Evolutionary conservation across 192 early-diverging fungal species (phyloP).

Genomic region (Fimicolochytrium jonesii): DNA sequence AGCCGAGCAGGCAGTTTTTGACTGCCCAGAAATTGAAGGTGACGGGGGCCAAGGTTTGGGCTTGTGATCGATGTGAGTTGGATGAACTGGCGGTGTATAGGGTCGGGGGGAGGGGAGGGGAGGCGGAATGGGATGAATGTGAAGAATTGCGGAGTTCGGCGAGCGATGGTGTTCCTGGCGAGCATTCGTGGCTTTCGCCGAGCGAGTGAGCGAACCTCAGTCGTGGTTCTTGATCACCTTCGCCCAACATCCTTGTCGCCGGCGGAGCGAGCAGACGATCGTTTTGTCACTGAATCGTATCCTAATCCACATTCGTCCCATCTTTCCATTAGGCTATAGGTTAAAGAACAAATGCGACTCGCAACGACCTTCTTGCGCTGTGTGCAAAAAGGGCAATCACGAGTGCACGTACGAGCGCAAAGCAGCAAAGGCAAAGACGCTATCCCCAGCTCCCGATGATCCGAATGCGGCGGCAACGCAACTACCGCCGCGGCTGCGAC

Average conservation of each 20-base stretch:
- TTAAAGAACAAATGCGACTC: constrained; percentile 22
- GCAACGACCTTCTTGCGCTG: constrained; percentile 1
- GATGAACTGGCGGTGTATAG: too few species aligned
- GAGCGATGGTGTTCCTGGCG: too few species aligned
- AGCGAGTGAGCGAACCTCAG: too few species aligned
- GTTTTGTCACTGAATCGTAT: background rate
- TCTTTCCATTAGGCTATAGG: constrained; percentile 11
- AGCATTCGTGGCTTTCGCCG: too few species aligned
- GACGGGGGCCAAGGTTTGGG: constrained; percentile 20
- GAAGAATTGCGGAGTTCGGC: too few species aligned
- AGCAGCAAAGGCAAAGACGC: background rate
- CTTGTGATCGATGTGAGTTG: constrained; percentile 20
- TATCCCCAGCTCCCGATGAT: too few species aligned
- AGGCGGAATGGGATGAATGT: too few species aligned
- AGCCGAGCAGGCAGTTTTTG: constrained; percentile 19
- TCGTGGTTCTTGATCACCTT: background rate
- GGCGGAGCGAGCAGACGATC: background rate
- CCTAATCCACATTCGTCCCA: too few species aligned
- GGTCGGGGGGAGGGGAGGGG: too few species aligned
- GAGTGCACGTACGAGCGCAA: constrained; percentile 14
- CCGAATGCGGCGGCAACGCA: too few species aligned
- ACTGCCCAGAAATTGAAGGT: constrained; percentile 19
- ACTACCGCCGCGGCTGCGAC: too few species aligned
- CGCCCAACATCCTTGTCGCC: background rate
- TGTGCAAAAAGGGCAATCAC: constrained; percentile 11